phyloP scores from a whole-genome alignment of 148 eudicot species.

The Beta vulgaris region DNA sequence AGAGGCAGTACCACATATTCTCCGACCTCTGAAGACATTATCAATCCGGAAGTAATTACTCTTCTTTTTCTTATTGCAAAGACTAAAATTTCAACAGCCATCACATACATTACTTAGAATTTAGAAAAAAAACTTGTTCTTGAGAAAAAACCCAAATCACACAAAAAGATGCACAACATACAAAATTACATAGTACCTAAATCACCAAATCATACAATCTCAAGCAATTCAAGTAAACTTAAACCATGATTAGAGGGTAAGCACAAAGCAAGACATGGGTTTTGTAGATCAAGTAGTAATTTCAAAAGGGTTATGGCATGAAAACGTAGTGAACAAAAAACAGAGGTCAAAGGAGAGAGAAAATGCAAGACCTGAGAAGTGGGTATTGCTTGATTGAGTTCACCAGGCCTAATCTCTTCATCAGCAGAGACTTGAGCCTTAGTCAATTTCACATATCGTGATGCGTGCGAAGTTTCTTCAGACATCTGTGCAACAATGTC shows the following conservation, averaged over 20 bases:
- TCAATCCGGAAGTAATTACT: no score
- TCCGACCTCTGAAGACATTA: no score
- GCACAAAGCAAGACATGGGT: constrained; percentile 24
- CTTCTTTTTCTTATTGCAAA: background rate
- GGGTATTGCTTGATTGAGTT: constrained; percentile 94
- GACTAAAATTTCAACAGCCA: background rate
- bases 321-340: background rate
- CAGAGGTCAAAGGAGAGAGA: constrained; percentile 6
- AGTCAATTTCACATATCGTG: constrained; percentile 73
- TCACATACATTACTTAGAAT: background rate
- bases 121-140: no score
- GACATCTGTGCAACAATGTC: constrained; percentile 38
- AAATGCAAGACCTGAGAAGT: constrained; percentile 61
- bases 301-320: constrained; percentile 8
- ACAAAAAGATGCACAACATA: constrained; percentile 5
- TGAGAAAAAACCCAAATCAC: background rate
- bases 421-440: constrained; percentile 65
- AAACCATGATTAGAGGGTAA: no score
- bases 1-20: no score
- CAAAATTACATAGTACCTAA: background rate
- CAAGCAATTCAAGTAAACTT: background rate
- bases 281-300: constrained; percentile 18
- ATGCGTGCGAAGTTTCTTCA: constrained; percentile 43
- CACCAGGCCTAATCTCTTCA: constrained; percentile 72
- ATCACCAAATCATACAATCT: constrained; percentile 8